A percentile compares a stretch with the other conserved stretches of the same genome.
Conservation (phyloP, 1,284 basidiomycete genomes). For the Rhodotorula sp. region DNA sequence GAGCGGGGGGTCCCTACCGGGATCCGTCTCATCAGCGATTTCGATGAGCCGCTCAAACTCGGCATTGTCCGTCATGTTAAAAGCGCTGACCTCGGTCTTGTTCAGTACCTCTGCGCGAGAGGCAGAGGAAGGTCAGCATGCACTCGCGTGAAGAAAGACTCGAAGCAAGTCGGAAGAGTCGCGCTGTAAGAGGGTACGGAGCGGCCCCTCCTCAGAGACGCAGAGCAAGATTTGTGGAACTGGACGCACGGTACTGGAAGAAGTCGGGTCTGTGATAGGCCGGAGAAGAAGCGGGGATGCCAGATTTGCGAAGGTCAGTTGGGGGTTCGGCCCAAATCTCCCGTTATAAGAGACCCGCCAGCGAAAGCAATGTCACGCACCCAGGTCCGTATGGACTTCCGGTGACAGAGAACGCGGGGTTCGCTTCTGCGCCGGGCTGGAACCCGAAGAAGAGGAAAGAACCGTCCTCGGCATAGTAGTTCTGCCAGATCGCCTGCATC, state of each 20-base stretch:
- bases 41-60: not conserved
- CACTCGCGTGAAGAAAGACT: too few species aligned
- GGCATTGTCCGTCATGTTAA: conserved; percentile 7
- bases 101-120: conserved; percentile 40
- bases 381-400: conserved; percentile 21
- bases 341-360: too few species aligned
- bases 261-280: conserved; percentile 1
- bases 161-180: too few species aligned
- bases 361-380: too few species aligned
- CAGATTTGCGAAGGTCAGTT: not conserved
- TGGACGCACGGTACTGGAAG: conserved; percentile 12
- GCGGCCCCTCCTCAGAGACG: too few species aligned
- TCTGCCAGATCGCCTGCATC: conserved; percentile 10
- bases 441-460: conserved; percentile 36
- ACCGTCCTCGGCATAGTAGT: not conserved
- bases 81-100: conserved; percentile 18
- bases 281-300: not conserved
- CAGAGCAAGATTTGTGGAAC: too few species aligned
- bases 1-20: conserved; percentile 20
- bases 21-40: conserved; percentile 2
- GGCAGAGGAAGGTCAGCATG: too few species aligned
- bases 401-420: conserved; percentile 22
- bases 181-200: too few species aligned
- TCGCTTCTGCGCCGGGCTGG: conserved; percentile 31
- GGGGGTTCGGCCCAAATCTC: too few species aligned